Evolutionary conservation across 2,329 filamentous ascomycete species (phyloP).

Genomic region (Dactylellina haptotyla): DNA sequence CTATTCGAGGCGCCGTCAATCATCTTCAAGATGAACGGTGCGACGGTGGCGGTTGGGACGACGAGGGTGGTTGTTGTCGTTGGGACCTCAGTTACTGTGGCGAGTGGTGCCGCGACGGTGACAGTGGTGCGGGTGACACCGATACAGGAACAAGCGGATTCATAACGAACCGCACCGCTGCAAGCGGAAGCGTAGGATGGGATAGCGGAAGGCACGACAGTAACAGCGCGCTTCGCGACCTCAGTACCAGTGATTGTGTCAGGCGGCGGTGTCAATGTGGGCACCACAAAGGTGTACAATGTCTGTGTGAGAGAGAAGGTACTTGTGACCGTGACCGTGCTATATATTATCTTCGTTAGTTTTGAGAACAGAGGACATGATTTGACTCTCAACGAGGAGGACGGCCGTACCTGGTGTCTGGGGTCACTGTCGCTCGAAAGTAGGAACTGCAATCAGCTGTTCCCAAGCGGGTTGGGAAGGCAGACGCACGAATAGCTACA

Average conservation of each 20-base stretch:
- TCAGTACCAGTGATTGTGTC: background rate
- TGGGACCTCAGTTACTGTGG: background rate
- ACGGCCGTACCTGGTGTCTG: background rate
- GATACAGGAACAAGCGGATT: constrained; percentile 27
- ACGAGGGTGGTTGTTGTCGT: background rate
- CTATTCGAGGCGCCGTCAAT: no score
- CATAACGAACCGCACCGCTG: constrained; percentile 8
- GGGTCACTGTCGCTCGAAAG: constrained; percentile 2
- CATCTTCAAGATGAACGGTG: no score
- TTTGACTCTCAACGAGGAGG: background rate
- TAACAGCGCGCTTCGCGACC: background rate
- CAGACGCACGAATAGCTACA: constrained; percentile 16
- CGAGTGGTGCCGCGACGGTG: background rate
- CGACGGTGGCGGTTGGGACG: background rate
- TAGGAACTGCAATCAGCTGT: constrained; percentile 21
- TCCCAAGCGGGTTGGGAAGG: constrained; percentile 20
- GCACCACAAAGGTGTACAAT: background rate
- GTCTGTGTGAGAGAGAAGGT: no score
- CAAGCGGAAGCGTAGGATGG: constrained; percentile 23
- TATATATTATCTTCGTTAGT: background rate
- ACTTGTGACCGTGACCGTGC: no score
- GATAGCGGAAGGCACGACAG: constrained; percentile 12
- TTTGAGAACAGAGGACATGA: background rate
- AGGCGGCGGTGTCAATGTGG: background rate
- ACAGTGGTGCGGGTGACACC: constrained; percentile 8